Evolutionary conservation across 2,329 filamentous ascomycete genomes (phyloP), one percentile per base, ranked within the genome.

Genomic region (Pseudocercospora pini-densiflorae): DNA sequence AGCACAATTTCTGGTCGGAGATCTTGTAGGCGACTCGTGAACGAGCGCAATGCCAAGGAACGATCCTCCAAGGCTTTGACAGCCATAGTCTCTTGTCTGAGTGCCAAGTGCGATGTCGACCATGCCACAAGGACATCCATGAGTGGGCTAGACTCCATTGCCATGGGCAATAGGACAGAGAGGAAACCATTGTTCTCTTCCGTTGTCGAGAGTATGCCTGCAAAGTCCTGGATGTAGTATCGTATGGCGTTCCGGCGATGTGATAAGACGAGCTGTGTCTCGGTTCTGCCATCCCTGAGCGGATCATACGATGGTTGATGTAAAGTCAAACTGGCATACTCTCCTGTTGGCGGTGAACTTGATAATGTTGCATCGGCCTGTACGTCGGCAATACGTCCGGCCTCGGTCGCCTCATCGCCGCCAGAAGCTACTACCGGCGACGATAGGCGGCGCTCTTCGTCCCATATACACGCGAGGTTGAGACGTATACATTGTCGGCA

Each of bases 61-160:
- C 55, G 54, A 33, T 64, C 27, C n/a, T 64, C 62, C n/a, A 64
- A 45, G 8, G 62, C 62, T n/a, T 54, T 64, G 19, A 64, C 45
- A 16, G 29, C 16, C 31, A 60, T 21, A 3, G 27, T 47, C 1
- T 59, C 43, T 19, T 64, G 23, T 3, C 49, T 33, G 7, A 64
- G 14, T n/a, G 57, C 57, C 19, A 64, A 45, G 40, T 64, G 62
- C 5, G 62, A 64, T 10, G 62, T 60, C 14, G 62, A 59, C 62
- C 57, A 64, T 9, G 62, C 62, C 5, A 64, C 36, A 9, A 64
- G 55, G n/a, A 53, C 58, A 27, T 64, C 45, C 33, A 64, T 19
- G 19, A 60, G 29, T 24, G 57, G 47, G 27, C 49, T 31, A 16
- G 57, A 59, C 31, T 64, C 62, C 21, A 55, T 60, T 0, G 55